phyloP scores from a whole-genome alignment of 805 yeast genomes.

The Sungouiozyma ichnusensis region DNA sequence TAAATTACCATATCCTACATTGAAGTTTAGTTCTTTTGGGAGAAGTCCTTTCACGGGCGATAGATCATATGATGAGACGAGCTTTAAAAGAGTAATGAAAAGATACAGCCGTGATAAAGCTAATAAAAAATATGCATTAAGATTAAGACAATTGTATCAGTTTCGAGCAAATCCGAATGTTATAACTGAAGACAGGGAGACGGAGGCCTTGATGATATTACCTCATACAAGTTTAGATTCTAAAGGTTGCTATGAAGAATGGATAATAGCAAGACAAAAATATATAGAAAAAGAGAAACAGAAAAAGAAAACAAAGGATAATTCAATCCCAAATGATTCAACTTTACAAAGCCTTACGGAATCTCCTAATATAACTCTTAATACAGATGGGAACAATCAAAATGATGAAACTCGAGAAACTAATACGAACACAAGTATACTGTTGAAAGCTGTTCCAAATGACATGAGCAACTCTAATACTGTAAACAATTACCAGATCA shows the following conservation, averaged over 20 bases:
- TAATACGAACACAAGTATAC: not conserved
- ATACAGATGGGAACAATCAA: not conserved
- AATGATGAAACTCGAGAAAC: not conserved
- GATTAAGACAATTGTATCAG: constrained; percentile 24
- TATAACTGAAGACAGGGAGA: constrained; percentile 1
- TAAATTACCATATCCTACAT: constrained; percentile 30
- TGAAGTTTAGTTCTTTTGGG: constrained; percentile 38
- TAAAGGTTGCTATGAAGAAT: constrained; percentile 10
- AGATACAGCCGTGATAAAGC: constrained; percentile 24
- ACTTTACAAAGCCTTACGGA: not conserved
- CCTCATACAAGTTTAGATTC: constrained; percentile 22
- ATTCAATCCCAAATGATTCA: not conserved
- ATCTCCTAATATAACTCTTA: not conserved
- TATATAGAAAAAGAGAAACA: not conserved
- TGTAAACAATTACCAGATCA: not conserved
- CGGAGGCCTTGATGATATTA: constrained; percentile 9
- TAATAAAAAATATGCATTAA: constrained; percentile 24
- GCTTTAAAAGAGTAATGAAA: constrained; percentile 22
- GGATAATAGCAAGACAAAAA: constrained; percentile 7
- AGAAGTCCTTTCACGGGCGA: constrained; percentile 77
- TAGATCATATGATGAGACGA: constrained; percentile 21
- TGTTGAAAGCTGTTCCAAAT: not conserved
- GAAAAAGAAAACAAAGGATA: not conserved
- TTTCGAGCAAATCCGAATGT: constrained; percentile 17
- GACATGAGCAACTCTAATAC: not conserved